These are phyloP conservation scores for Conoideocrella luteorostrata DNA, from an alignment of 2,329 filamentous ascomycete species.

Conservation along the genomic window DNA sequence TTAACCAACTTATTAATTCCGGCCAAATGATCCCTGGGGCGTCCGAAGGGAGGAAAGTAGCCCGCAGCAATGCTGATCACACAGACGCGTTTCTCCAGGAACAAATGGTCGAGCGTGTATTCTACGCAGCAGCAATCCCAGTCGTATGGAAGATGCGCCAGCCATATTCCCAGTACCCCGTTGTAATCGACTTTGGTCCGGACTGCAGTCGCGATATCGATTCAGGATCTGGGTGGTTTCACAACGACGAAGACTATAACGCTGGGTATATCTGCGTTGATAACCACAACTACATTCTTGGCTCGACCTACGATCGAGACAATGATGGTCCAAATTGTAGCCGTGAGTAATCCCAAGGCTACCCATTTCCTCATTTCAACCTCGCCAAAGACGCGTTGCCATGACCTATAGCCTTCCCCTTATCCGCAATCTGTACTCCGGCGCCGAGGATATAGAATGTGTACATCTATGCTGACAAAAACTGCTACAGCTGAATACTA, in stretches of 20 bases:
- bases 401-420: too few species aligned
- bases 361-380: background rate
- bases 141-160: background rate
- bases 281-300: background rate
- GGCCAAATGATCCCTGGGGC: background rate
- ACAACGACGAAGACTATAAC: background rate
- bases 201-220: background rate
- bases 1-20: background rate
- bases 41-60: background rate
- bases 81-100: background rate
- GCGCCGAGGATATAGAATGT: too few species aligned
- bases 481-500: background rate
- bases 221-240: background rate
- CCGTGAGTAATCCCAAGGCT: background rate
- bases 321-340: background rate
- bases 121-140: conserved; percentile 1
- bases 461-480: background rate
- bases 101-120: background rate
- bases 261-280: background rate
- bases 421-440: too few species aligned
- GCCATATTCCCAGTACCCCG: background rate
- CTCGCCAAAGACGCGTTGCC: too few species aligned
- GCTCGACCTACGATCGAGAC: background rate
- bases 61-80: background rate
- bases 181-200: conserved; percentile 1